These are phyloP conservation scores for Aspergillus nomiae DNA, from an alignment of 2,329 filamentous ascomycete species.

Conservation along the genomic window DNA sequence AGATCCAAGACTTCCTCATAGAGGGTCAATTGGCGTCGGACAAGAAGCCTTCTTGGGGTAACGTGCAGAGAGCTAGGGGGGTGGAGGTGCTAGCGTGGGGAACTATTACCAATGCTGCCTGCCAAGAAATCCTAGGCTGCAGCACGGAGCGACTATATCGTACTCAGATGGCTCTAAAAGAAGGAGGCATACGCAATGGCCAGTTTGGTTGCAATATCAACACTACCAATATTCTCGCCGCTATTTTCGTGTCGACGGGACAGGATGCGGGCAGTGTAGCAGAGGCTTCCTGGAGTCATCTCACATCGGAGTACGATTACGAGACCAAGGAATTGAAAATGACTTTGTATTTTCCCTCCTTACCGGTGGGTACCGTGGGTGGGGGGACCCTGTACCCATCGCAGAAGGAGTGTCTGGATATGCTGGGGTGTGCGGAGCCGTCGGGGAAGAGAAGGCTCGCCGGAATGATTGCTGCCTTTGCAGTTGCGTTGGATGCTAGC, in stretches of 20 bases:
- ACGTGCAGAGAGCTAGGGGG: constrained; percentile 23
- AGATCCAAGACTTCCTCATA: constrained; percentile 13
- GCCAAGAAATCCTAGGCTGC: constrained; percentile 20
- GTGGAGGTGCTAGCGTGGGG: constrained; percentile 31
- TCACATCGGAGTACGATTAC: constrained; percentile 23
- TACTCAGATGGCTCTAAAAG: constrained; percentile 12
- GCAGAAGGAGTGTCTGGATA: constrained; percentile 27
- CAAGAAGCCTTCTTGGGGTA: constrained; percentile 30
- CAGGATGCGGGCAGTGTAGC: constrained; percentile 25
- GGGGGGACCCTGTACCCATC: constrained; percentile 27
- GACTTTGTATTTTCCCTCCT: constrained; percentile 27
- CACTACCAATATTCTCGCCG: constrained; percentile 22
- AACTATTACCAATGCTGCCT: constrained; percentile 19
- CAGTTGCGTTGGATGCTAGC: constrained; percentile 29
- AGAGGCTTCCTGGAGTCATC: constrained; percentile 24
- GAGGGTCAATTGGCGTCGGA: constrained; percentile 28
- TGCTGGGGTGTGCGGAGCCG: constrained; percentile 24
- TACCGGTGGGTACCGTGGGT: constrained; percentile 29
- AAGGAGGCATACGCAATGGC: constrained; percentile 21
- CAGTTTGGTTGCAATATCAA: constrained; percentile 23
- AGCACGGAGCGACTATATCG: constrained; percentile 17
- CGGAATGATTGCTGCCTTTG: constrained; percentile 28
- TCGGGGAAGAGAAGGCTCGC: constrained; percentile 28
- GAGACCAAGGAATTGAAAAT: constrained; percentile 23
- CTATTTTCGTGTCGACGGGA: constrained; percentile 28